Evolutionary conservation across 1,284 basidiomycete species (phyloP), one percentile per base, ranked within the genome.

Genomic region (Microbotryum intermedium): DNA sequence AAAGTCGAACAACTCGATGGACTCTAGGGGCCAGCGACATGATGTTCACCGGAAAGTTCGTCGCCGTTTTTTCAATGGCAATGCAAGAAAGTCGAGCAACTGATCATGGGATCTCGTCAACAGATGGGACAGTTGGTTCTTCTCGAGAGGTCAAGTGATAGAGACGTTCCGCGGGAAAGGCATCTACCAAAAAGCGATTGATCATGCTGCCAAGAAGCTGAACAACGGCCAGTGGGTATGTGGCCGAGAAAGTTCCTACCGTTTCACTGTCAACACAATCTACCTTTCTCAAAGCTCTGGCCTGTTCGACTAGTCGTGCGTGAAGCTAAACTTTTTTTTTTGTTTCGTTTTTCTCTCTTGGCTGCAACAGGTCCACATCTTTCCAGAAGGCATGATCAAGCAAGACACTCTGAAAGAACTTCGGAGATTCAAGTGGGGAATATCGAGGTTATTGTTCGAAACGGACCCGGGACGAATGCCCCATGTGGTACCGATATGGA

Each of bases 351-450:
- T n/a, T 45, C 62, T 26, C 42, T 51, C 52, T 42, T 50, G 20
- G 26, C 45, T 60, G 30, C 21, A 11, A 6, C 65, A 93, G 91
- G 79, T 97, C 13, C 94, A 98, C 72, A 80, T 98, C 47, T 98
- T 93, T 69, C 84, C 90, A 0, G 95, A 98, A 75, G 93, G 94
- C 25, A 88, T 87, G 68, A 84, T 97, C 50, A 88, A 90, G 71
- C 92, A 91, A 72, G 80, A 84, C 28, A 72, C 79, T 25, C 76
- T 79, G 10, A 84, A 86, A 10, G 76, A 79, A 47, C 74, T 97
- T 62, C 79, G 85, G 7, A 79, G 89, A 50, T 97, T 98, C 77
- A 95, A 95, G 78, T 98, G 94, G 95, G 95, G 94, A 59, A 79
- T 97, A 84, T 87, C 87, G 42, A 81, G 89, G 18, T 87, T 94